These are phyloP conservation scores for Annona cherimola DNA, from an alignment of 164 flowering plant species.

Conservation along the genomic window DNA sequence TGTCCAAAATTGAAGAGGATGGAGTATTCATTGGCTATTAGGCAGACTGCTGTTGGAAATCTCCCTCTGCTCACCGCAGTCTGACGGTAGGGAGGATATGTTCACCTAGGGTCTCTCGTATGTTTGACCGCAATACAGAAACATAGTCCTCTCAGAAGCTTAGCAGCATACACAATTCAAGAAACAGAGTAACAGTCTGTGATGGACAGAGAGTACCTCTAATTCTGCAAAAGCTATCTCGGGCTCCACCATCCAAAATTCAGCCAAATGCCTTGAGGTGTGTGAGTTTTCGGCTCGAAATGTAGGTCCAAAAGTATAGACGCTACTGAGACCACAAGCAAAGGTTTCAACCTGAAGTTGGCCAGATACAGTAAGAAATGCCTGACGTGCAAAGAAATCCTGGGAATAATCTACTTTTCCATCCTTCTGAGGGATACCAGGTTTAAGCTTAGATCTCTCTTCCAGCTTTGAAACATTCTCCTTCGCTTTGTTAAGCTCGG, in stretches of 20 bases:
- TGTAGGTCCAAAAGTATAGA: constrained; percentile 95
- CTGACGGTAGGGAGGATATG: no score
- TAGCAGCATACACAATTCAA: no score
- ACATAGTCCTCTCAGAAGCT: no score
- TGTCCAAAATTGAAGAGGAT: no score
- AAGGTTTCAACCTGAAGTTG: constrained; percentile 87
- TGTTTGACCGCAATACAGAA: no score
- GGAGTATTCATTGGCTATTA: no score
- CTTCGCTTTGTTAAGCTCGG: constrained; percentile 65
- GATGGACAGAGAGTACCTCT: no score
- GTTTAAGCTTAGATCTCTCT: constrained; percentile 68
- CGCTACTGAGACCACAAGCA: constrained; percentile 84
- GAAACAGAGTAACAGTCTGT: no score
- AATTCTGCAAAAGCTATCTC: constrained; percentile 95
- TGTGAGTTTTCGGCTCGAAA: constrained; percentile 94
- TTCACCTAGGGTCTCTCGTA: no score
- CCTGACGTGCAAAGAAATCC: constrained; percentile 92
- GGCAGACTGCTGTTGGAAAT: no score
- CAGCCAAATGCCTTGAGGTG: constrained; percentile 97
- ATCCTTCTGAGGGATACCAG: constrained; percentile 80
- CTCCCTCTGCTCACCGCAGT: no score
- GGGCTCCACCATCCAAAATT: constrained; percentile 99
- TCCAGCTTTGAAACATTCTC: constrained; percentile 58
- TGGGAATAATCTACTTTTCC: constrained; percentile 78
- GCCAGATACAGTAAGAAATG: constrained; percentile 91